Evolutionary conservation across 495 filamentous ascomycete species (phyloP), one percentile per base, ranked within the genome.

Genomic region (Cercophora newfieldiana): DNA sequence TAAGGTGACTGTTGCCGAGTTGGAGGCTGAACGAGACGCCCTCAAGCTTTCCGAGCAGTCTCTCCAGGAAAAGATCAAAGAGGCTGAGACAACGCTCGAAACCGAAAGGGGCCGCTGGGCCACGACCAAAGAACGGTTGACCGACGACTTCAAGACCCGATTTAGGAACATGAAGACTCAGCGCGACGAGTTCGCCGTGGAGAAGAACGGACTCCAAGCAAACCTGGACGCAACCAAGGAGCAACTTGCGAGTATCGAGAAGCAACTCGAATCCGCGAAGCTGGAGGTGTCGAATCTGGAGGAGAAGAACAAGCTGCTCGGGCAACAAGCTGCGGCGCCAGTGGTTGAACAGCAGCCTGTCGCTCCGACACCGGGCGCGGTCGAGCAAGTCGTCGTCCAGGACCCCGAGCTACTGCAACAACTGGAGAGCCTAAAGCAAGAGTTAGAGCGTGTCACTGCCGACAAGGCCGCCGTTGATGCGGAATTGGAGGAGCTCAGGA

Each of bases 21-120:
- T 97, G 18, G 82, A 92, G 72, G 80, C 80, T 14, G 93, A 97
- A 73, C 87, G 89, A 1, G 90, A 94, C 71, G 78, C 88, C 29
- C 80, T 90, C 26, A 77, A 86, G 48, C 75, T 84, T 54, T 82
- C 84, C 22, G 87, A 87, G 44, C 75, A 83, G 29, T 74, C 83
- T 0, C 80, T 97, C 1, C 84, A 88, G 71, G 78, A 85, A 53
- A 81, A 85, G 66, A 61, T 88, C 8, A 69, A 79, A 48, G 79
- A 78, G 54, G 70, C 80, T 12, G 80, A 86, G 63, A 65, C 70
- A 19, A 68, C 69, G 7, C 64, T 81, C 31, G 79, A 79, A 57
- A 70, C 73, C n/a, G 83, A 83, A 69, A 79, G 84, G 18, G 73
- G 65, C 12, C 63, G 68, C 12, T 86, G 83, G 83, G 69, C 74